phyloP scores from a whole-genome alignment of 2,329 filamentous ascomycete species.

The Microcera coccophila region DNA sequence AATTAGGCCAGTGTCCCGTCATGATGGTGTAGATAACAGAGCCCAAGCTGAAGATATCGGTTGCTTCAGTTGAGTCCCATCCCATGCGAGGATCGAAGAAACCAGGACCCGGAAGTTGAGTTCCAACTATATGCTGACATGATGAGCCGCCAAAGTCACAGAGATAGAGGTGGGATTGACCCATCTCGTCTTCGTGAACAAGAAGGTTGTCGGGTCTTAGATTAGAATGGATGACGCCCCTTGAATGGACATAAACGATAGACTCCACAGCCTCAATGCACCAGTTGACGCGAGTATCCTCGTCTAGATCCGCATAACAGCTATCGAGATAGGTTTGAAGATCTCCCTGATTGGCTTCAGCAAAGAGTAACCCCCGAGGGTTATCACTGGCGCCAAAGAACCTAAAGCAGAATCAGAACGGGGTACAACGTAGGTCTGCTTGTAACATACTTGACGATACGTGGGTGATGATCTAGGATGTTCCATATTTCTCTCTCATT shows the following conservation, averaged over 20 bases:
- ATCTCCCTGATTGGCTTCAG: conserved; percentile 16
- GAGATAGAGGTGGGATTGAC: conserved; percentile 25
- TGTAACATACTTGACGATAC: conserved; percentile 1
- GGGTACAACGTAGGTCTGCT: conserved; percentile 1
- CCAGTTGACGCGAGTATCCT: conserved; percentile 17
- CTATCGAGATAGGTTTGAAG: conserved; percentile 13
- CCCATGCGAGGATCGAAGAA: conserved; percentile 14
- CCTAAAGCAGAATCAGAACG: too few relatives aligned
- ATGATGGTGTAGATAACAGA: conserved; percentile 19
- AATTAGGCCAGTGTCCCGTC: conserved; percentile 14
- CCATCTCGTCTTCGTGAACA: conserved; percentile 22
- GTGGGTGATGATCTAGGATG: conserved; percentile 1
- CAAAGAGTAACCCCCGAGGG: conserved; percentile 11
- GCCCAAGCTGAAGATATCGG: conserved; percentile 17
- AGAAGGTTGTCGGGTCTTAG: conserved; percentile 32
- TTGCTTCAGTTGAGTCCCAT: conserved; percentile 4
- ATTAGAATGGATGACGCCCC: conserved; percentile 33
- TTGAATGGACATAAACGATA: conserved; percentile 27
- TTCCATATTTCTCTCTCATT: conserved; percentile 5
- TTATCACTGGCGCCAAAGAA: conserved; percentile 4
- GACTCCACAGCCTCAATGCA: conserved; percentile 28
- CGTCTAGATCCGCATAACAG: conserved; percentile 3
- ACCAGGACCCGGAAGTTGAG: conserved; percentile 11
- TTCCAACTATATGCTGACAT: conserved; percentile 24
- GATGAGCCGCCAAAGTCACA: conserved; percentile 33